These are phyloP conservation scores for Colletotrichum sp. DNA, from an alignment of 2,329 filamentous ascomycete genomes.

Conservation along the genomic window DNA sequence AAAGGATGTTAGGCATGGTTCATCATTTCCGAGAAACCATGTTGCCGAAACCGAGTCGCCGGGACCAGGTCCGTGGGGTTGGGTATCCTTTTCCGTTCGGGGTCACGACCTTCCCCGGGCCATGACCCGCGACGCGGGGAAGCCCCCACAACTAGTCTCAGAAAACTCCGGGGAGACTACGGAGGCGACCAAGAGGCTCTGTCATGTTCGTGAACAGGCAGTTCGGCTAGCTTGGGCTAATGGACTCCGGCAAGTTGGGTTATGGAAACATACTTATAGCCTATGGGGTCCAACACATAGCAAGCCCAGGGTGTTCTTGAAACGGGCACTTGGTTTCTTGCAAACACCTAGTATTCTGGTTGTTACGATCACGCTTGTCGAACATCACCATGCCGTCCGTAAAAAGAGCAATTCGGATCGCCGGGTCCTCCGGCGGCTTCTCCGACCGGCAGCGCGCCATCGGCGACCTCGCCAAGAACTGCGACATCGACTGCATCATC, in stretches of 20 bases:
- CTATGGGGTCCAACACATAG: not conserved
- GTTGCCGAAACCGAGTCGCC: not conserved
- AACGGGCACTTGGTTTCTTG: not conserved
- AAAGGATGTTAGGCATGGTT: not conserved
- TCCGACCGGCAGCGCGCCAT: conserved; percentile 47
- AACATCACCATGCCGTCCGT: conserved; percentile 24
- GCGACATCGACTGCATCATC: conserved; percentile 35
- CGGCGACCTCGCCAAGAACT: conserved; percentile 41
- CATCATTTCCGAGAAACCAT: not conserved
- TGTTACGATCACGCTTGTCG: not conserved
- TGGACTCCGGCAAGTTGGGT: not conserved
- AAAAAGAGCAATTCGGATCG: conserved; percentile 44
- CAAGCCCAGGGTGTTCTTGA: not conserved
- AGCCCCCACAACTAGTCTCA: not conserved
- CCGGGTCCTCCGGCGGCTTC: conserved; percentile 38
- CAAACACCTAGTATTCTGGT: accelerated
- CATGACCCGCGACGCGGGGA: not conserved
- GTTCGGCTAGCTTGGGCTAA: not conserved
- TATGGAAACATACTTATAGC: not conserved
- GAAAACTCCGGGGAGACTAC: not conserved
- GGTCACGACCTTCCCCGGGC: not conserved
- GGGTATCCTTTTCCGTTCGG: not conserved
- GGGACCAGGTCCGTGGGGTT: not conserved
- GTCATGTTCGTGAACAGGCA: not conserved
- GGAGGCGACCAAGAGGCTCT: not conserved